Evolutionary conservation across 1,284 basidiomycete genomes (phyloP).

Genomic region (Moesziomyces antarcticus): DNA sequence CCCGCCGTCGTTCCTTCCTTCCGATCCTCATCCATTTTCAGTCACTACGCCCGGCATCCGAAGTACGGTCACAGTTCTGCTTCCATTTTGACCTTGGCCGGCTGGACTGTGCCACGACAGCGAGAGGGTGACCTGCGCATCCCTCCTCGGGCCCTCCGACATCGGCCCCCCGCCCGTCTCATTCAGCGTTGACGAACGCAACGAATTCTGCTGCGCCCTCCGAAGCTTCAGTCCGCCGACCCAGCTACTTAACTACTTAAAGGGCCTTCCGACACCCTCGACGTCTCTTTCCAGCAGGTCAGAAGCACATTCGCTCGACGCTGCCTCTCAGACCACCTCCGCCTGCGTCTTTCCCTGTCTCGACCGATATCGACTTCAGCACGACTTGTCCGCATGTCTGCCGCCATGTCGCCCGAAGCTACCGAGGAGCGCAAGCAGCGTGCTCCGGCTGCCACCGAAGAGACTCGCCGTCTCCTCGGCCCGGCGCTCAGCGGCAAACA

Average conservation of each 20-base stretch:
- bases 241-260: background rate
- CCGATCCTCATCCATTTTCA: background rate
- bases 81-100: background rate
- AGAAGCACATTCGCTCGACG: background rate
- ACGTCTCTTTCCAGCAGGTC: background rate
- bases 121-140: background rate
- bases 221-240: too few relatives aligned
- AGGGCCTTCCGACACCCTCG: background rate
- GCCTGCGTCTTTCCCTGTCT: background rate
- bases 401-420: slow-evolving; percentile 12
- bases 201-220: background rate
- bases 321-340: background rate
- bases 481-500: slow-evolving; percentile 21
- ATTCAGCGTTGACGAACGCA: background rate
- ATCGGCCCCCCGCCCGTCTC: background rate
- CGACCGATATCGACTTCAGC: background rate
- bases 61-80: background rate
- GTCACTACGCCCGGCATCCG: too few relatives aligned
- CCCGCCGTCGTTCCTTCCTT: background rate
- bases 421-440: slow-evolving; percentile 24
- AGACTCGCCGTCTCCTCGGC: slow-evolving; percentile 17
- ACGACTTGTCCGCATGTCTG: background rate
- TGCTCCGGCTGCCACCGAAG: background rate
- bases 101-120: background rate
- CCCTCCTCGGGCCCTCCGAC: background rate